Conservation (phyloP, 805 yeast species). For the Suhomyces faveliae region DNA sequence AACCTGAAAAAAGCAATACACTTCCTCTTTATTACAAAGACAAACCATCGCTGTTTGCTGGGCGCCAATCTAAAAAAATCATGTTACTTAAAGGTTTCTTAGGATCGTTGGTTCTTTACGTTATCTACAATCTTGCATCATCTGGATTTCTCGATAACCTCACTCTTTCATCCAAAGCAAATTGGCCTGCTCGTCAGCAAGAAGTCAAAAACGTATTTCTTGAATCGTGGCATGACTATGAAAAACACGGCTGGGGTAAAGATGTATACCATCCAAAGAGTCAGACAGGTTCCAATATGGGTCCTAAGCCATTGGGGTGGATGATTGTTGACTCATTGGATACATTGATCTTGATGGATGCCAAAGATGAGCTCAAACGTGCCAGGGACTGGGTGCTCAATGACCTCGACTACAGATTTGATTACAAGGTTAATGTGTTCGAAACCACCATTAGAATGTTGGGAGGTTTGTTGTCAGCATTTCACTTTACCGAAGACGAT, state of each 20-base stretch:
- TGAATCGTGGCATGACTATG: conserved; percentile 77
- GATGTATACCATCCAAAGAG: conserved; percentile 75
- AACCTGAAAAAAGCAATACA: conserved; percentile 8
- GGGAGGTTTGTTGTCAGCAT: conserved; percentile 88
- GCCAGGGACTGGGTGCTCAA: conserved; percentile 75
- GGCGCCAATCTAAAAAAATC: conserved; percentile 9
- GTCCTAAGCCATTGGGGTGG: conserved; percentile 85
- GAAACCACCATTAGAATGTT: conserved; percentile 95
- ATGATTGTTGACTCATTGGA: conserved; percentile 86
- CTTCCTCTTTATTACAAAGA: conserved; percentile 38
- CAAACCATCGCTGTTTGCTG: conserved; percentile 20
- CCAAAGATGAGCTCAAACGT: conserved; percentile 55
- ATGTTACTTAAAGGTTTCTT: conserved; percentile 47
- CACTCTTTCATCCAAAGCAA: neutral
- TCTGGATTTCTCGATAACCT: conserved; percentile 8
- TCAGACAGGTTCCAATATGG: conserved; percentile 68
- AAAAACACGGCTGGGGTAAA: conserved; percentile 75
- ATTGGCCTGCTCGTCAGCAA: conserved; percentile 51
- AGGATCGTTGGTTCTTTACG: conserved; percentile 40
- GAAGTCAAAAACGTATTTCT: conserved; percentile 67
- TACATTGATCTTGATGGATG: conserved; percentile 75
- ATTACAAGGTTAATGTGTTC: conserved; percentile 75
- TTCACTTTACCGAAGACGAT: conserved; percentile 66
- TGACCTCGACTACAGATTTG: conserved; percentile 67
- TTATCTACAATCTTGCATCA: conserved; percentile 28